phyloP scores from a whole-genome alignment of 139 green algal genomes.

The Coccomyxa sp. region DNA sequence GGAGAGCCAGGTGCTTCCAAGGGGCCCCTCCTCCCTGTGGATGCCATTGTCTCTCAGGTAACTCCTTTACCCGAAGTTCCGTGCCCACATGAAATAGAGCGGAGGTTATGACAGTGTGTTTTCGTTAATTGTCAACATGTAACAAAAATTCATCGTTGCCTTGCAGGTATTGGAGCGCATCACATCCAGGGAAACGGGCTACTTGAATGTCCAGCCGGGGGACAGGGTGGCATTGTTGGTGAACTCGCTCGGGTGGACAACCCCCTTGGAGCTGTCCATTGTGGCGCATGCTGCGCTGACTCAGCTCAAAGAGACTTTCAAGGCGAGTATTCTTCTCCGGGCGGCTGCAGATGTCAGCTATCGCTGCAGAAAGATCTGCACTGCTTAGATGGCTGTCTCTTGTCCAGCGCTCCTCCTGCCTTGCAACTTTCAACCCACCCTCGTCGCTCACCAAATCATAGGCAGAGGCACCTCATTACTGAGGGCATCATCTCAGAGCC shows the following conservation, averaged over 20 bases:
- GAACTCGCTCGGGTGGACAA: conserved; percentile 48
- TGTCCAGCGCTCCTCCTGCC: too few species aligned
- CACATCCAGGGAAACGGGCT: conserved; percentile 1
- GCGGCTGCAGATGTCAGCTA: too few species aligned
- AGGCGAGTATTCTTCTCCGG: not conserved
- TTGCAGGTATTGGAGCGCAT: conserved; percentile 16
- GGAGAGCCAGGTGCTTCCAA: conserved; percentile 68
- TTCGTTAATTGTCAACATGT: too few species aligned
- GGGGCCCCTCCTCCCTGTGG: not conserved
- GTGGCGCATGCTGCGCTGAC: conserved; percentile 32
- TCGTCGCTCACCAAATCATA: too few species aligned
- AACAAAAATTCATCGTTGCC: too few species aligned
- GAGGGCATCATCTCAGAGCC: too few species aligned
- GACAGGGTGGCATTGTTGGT: conserved; percentile 54
- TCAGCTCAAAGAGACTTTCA: conserved; percentile 14
- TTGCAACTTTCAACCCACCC: too few species aligned
- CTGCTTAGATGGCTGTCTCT: too few species aligned
- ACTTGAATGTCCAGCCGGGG: conserved; percentile 19
- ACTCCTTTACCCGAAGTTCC: not conserved
- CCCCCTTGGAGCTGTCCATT: conserved; percentile 62
- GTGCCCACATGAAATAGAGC: too few species aligned
- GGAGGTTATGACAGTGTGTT: too few species aligned
- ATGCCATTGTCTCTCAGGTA: conserved; percentile 39
- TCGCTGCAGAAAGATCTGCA: too few species aligned
- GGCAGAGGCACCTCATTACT: too few species aligned